Conservation (phyloP, 2,329 filamentous ascomycete genomes). For the Claviceps sp. region DNA sequence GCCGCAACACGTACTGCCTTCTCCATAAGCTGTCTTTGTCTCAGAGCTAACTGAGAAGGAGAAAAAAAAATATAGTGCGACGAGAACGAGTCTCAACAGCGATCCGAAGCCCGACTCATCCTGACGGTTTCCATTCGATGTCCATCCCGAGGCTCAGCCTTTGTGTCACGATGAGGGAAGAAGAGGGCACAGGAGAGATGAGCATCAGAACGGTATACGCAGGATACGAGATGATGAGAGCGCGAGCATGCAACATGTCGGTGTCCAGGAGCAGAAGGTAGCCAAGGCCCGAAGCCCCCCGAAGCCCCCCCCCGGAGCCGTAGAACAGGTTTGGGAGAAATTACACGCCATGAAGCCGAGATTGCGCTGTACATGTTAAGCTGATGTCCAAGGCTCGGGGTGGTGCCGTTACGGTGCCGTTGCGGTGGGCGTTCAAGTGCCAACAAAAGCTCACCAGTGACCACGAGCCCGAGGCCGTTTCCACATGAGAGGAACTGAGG, state of each 20-base stretch:
- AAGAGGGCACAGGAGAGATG: not conserved
- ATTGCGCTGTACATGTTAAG: too few relatives aligned
- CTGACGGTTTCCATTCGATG: too few relatives aligned
- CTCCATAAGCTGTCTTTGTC: not conserved
- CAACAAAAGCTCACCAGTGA: too few relatives aligned
- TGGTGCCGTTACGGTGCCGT: too few relatives aligned
- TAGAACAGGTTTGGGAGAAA: too few relatives aligned
- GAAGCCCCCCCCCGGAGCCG: too few relatives aligned
- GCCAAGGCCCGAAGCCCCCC: not conserved
- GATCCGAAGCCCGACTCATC: too few relatives aligned
- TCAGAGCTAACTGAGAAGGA: not conserved
- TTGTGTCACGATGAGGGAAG: not conserved
- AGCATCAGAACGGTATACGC: not conserved
- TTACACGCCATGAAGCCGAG: too few relatives aligned
- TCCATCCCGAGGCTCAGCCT: not conserved
- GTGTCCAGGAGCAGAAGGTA: not conserved
- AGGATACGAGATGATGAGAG: not conserved
- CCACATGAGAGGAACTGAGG: too few relatives aligned
- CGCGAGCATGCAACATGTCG: not conserved
- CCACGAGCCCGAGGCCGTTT: too few relatives aligned
- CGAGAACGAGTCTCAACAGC: not conserved
- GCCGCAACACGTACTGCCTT: not conserved
- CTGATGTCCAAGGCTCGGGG: too few relatives aligned
- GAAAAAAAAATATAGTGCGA: not conserved
- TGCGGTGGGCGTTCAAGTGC: too few relatives aligned